phyloP scores from a whole-genome alignment of 495 filamentous ascomycete genomes.

The Penicillium herquei region DNA sequence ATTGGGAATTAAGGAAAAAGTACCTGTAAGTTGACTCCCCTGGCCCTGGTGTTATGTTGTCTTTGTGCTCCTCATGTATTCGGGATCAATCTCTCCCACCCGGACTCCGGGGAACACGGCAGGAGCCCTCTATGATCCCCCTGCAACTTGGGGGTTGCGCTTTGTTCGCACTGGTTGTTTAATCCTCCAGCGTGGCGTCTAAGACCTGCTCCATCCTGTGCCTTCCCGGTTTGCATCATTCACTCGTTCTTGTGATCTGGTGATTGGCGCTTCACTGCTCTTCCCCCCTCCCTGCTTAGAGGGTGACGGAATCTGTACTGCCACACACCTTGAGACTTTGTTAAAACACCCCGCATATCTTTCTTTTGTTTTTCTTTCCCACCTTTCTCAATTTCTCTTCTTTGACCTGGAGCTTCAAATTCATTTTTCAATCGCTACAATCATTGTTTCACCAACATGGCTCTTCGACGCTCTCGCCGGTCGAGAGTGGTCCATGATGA shows the following conservation, averaged over 20 bases:
- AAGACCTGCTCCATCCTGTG: conserved; percentile 30
- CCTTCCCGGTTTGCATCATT: conserved; percentile 35
- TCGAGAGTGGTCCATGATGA: conserved; percentile 42
- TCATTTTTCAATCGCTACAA: conserved; percentile 6
- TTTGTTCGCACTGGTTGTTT: conserved; percentile 24
- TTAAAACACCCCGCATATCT: not conserved
- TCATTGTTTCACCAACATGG: conserved; percentile 35
- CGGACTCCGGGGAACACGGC: conserved; percentile 15
- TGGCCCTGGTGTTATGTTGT: not conserved
- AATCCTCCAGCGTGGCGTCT: conserved; percentile 28
- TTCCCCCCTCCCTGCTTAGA: conserved; percentile 4
- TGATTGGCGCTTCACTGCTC: conserved; percentile 15
- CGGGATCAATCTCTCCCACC: conserved; percentile 6
- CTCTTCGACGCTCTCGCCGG: conserved; percentile 49
- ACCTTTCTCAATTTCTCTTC: conserved; percentile 3
- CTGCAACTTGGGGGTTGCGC: conserved; percentile 21
- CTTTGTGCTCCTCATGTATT: conserved; percentile 1
- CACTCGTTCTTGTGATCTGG: conserved; percentile 8
- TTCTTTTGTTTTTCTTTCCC: not conserved
- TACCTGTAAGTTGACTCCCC: conserved; percentile 20
- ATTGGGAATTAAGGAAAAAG: conserved; percentile 16
- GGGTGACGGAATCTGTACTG: conserved; percentile 16
- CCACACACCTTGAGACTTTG: conserved; percentile 11
- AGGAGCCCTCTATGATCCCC: conserved; percentile 14
- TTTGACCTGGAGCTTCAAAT: not conserved